phyloP scores from a whole-genome alignment of 306 rosid genomes.

The Arachis stenosperma region DNA sequence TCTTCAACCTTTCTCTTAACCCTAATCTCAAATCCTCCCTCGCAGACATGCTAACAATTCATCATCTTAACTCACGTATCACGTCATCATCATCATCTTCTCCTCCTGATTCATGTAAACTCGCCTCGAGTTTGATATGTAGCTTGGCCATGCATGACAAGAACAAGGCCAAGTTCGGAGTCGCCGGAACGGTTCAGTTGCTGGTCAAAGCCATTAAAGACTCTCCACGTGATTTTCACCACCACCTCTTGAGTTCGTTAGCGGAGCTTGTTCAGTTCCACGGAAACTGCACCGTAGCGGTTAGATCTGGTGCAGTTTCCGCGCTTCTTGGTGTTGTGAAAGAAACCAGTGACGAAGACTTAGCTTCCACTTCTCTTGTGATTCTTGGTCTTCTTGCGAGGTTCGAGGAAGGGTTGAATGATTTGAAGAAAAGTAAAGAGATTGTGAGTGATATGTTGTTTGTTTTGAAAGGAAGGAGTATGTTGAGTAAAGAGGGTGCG shows the following conservation, averaged over 20 bases:
- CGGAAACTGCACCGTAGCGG: slow-evolving; percentile 82
- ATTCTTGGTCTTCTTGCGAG: slow-evolving; percentile 67
- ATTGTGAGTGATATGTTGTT: slow-evolving; percentile 53
- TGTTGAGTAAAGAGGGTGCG: slow-evolving; percentile 83
- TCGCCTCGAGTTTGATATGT: slow-evolving; percentile 67
- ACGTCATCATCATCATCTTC: neutral
- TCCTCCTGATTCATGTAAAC: slow-evolving; percentile 51
- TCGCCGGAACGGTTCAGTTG: slow-evolving; percentile 68
- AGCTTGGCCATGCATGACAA: slow-evolving; percentile 83
- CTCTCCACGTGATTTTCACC: slow-evolving; percentile 38
- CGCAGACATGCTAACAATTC: slow-evolving; percentile 62
- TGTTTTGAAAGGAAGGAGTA: slow-evolving; percentile 69
- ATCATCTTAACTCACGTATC: slow-evolving; percentile 62
- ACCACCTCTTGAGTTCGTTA: slow-evolving; percentile 64
- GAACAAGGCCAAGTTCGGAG: slow-evolving; percentile 88
- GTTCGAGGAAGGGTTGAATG: slow-evolving; percentile 76
- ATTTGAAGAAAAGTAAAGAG: slow-evolving; percentile 48
- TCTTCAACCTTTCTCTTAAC: slow-evolving; percentile 85
- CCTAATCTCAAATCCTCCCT: slow-evolving; percentile 67
- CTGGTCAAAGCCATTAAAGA: slow-evolving; percentile 53
- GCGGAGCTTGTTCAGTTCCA: slow-evolving; percentile 84
- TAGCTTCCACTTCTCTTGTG: slow-evolving; percentile 60
- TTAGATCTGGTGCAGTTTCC: slow-evolving; percentile 58
- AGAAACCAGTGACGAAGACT: slow-evolving; percentile 49
- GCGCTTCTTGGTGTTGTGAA: slow-evolving; percentile 55